These are phyloP conservation scores for Naganishia sp. DNA, from an alignment of 1,284 basidiomycete genomes.

Conservation along the genomic window DNA sequence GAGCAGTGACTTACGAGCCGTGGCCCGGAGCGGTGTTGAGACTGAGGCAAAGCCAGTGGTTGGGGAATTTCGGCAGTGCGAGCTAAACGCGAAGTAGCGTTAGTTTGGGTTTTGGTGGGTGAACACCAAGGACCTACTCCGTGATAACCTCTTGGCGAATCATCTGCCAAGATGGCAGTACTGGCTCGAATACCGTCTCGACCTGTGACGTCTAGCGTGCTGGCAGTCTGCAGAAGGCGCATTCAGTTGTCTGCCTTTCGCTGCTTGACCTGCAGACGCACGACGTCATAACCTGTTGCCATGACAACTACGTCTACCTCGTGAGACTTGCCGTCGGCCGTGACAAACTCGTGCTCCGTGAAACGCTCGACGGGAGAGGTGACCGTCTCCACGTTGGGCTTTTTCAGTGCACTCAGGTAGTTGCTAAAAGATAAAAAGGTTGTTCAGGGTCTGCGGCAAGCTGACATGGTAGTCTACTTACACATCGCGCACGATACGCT, in stretches of 20 bases:
- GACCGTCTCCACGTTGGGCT: constrained; percentile 37
- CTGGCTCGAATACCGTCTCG: constrained; percentile 25
- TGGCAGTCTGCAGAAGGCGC: constrained; percentile 16
- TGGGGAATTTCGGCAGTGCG: constrained; percentile 38
- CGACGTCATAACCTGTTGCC: constrained; percentile 39
- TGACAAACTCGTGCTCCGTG: constrained; percentile 27
- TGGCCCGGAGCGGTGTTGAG: constrained; percentile 41
- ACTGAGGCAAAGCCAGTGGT: constrained; percentile 40
- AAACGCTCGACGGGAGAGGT: constrained; percentile 29
- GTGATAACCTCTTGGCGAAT: constrained; percentile 29
- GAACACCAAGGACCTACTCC: constrained; percentile 28
- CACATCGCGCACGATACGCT: constrained; percentile 41
- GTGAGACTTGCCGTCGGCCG: constrained; percentile 35
- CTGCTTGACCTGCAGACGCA: constrained; percentile 21
- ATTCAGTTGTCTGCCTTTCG: no score
- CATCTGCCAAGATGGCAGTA: constrained; percentile 16
- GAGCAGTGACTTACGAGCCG: constrained; percentile 31
- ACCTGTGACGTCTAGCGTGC: constrained; percentile 31
- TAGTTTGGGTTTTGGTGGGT: neutral
- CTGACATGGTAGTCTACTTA: constrained; percentile 30
- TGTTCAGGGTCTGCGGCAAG: neutral
- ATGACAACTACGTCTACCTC: constrained; percentile 37
- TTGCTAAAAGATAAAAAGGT: constrained; percentile 20
- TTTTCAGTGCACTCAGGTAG: constrained; percentile 38
- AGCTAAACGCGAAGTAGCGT: neutral